Base-by-base conservation (phyloP, 495 filamentous ascomycete species). In the Daldinia vernicosa region DNA sequence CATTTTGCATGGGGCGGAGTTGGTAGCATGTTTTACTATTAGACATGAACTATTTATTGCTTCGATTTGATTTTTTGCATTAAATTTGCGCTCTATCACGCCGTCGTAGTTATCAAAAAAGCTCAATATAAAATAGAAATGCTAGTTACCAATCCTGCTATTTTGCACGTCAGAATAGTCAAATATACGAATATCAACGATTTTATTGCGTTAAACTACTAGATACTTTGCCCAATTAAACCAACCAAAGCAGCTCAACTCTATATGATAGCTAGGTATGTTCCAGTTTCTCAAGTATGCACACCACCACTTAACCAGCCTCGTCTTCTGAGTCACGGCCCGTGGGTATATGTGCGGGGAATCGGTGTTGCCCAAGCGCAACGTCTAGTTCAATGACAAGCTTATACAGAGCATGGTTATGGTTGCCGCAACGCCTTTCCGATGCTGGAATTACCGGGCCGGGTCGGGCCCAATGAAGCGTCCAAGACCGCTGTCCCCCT, bases 371-470 rank as follows among this genome's bases (percentile, higher is more conserved):
- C 56, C 50, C 56, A 56, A 54, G 24, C 27, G 60, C 55, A 59
- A 65, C 43, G 55, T 72, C 64, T 60, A 63, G 39, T 59, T 50
- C 53, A 17, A 59, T 40, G 33, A 14, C n/a, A 56, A 17, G 53
- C 19, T 35, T 27, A 47, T 45, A 28, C 35, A 61, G 52, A 45
- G 55, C 54, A 52, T 67, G 26, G 61, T 66, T 53, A 52, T 67
- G 26, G 61, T 66, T 53, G 52, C 66, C 70, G 61, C 66, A 73
- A 73, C 70, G 70, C 70, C 70, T 50, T 60, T 57, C 66, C 61
- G 66, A 73, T 73, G 66, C 65, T 45, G 61, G 61, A 26, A 57
- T 62, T 55, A 43, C 61, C 52, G 43, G 45, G 26, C 62, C 68
- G 56, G 47, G 56, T 52, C 52, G 50, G 53, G 14, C 17, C 53